phyloP scores from a whole-genome alignment of 441 rosid species.

The Kokia cookei region DNA sequence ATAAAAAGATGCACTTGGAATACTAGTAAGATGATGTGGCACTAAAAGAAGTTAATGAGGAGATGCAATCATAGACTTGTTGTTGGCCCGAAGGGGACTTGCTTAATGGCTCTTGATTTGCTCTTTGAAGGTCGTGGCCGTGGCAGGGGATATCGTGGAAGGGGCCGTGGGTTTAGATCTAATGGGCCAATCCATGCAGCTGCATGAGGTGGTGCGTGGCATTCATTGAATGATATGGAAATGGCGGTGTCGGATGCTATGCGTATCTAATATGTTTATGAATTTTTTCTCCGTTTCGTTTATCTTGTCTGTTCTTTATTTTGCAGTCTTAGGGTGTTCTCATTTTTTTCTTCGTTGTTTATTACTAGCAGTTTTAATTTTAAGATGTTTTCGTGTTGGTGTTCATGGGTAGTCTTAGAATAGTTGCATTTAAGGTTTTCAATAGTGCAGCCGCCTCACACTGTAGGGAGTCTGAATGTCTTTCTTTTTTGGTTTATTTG shows the following conservation, averaged over 20 bases:
- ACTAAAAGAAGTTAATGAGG: background rate
- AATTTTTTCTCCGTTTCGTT: background rate
- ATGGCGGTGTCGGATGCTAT: conserved; percentile 17
- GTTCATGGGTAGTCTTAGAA: background rate
- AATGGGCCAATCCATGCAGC: conserved; percentile 57
- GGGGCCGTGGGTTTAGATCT: conserved; percentile 70
- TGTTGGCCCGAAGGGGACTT: background rate
- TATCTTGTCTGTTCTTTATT: conserved; percentile 2
- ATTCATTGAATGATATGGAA: conserved; percentile 13
- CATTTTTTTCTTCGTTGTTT: background rate
- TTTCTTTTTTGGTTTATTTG: background rate
- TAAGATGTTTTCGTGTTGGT: background rate
- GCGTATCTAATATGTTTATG: conserved; percentile 29
- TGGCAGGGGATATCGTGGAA: conserved; percentile 74
- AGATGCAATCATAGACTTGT: conserved; percentile 5
- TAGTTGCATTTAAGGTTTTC: background rate
- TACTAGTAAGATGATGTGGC: background rate
- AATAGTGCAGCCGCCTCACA: background rate
- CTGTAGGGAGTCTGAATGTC: background rate
- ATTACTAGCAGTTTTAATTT: background rate
- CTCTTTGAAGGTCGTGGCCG: conserved; percentile 64
- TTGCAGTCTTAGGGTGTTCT: conserved; percentile 21
- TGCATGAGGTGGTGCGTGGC: conserved; percentile 31
- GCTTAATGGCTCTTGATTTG: background rate
- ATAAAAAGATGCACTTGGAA: background rate